Evolutionary conservation across 371 early-diverging fungal genomes (phyloP).

Genomic region (Phascolomyces articulosus): DNA sequence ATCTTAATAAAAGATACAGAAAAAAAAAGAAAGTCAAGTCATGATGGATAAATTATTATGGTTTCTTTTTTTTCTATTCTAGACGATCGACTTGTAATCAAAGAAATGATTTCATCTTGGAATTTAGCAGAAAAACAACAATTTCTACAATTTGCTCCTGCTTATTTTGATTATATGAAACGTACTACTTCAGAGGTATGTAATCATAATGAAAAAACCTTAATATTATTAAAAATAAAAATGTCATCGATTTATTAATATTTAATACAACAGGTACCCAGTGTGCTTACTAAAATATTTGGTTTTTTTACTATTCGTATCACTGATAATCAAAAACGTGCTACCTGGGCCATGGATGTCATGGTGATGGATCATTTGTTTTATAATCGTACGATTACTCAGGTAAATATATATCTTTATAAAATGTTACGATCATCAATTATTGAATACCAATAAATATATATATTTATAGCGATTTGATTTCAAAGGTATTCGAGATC

Average conservation of each 20-base stretch:
- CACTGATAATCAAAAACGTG: constrained; percentile 62
- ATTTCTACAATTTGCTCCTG: constrained; percentile 88
- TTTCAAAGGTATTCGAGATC: constrained; percentile 82
- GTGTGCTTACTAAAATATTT: constrained; percentile 90
- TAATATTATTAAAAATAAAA: background rate
- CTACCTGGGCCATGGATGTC: constrained; percentile 76
- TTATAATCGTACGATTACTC: constrained; percentile 65
- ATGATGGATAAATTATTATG: no score
- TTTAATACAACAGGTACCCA: constrained; percentile 54
- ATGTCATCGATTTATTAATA: constrained; percentile 14
- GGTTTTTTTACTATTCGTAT: constrained; percentile 87
- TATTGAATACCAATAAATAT: no score
- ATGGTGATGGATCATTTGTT: constrained; percentile 96
- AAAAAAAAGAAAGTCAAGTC: no score
- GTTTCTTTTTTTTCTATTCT: background rate
- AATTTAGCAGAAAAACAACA: constrained; percentile 84
- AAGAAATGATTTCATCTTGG: constrained; percentile 80
- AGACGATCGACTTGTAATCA: constrained; percentile 89
- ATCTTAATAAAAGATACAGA: no score
- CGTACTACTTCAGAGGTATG: constrained; percentile 50
- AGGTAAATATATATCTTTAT: constrained; percentile 32
- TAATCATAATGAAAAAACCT: no score
- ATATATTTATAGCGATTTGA: constrained; percentile 92
- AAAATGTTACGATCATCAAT: no score
- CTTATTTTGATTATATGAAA: constrained; percentile 88